phyloP scores from a whole-genome alignment of 495 filamentous ascomycete species.

The Collariella sp. region DNA sequence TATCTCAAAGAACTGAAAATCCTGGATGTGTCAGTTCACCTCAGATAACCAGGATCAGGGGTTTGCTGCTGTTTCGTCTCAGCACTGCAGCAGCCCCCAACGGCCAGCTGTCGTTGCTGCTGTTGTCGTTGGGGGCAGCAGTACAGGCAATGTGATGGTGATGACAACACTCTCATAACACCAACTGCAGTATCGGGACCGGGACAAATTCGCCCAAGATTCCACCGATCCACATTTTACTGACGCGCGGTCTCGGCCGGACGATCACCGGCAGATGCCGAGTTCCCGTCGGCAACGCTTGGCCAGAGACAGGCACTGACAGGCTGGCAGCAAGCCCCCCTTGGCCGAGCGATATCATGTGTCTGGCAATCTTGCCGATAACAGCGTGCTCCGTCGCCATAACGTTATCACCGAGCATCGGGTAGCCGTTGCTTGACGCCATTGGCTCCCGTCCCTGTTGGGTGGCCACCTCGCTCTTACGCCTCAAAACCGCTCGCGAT shows the following conservation, averaged over 20 bases:
- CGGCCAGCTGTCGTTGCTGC: too few relatives aligned
- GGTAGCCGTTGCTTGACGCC: neutral
- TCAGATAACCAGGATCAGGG: neutral
- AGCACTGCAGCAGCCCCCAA: neutral
- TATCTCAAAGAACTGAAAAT: too few relatives aligned
- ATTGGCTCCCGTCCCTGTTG: neutral
- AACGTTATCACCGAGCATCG: neutral
- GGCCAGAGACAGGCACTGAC: neutral
- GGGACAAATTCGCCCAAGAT: too few relatives aligned
- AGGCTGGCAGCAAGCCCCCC: too few relatives aligned
- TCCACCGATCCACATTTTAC: too few relatives aligned
- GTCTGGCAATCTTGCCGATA: neutral
- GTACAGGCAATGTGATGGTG: too few relatives aligned
- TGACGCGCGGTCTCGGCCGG: neutral
- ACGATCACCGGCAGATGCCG: neutral
- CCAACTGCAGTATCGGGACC: too few relatives aligned
- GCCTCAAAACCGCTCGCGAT: neutral
- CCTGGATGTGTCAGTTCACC: neutral
- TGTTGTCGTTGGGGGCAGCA: neutral
- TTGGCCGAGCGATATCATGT: neutral
- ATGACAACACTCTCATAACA: too few relatives aligned
- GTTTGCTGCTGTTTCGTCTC: too few relatives aligned
- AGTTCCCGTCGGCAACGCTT: neutral
- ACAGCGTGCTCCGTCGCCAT: neutral
- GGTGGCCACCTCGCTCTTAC: neutral